Conservation (phyloP, 176 grass and related monocot genomes). For the Melocanna baccifera region DNA sequence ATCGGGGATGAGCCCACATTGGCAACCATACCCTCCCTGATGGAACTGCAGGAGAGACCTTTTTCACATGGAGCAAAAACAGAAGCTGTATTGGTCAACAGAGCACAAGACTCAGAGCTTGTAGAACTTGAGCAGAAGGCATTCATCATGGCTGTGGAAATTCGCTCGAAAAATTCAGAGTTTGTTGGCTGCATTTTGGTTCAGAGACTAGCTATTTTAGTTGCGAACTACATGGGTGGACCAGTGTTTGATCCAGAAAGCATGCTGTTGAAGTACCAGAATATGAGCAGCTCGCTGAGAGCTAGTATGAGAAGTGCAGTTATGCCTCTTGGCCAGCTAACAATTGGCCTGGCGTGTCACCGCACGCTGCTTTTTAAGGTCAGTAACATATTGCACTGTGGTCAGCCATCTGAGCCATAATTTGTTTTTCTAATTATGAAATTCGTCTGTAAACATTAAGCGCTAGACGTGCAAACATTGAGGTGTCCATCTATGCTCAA, state of each 20-base stretch:
- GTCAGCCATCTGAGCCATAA: not conserved
- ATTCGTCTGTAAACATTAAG: not conserved
- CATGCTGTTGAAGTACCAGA: conserved; percentile 50
- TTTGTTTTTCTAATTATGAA: not conserved
- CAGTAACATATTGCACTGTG: conserved; percentile 19
- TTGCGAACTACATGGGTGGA: conserved; percentile 86
- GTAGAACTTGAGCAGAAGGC: conserved; percentile 74
- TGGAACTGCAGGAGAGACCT: conserved; percentile 51
- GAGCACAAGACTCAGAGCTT: conserved; percentile 65
- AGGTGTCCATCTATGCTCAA: conserved; percentile 18
- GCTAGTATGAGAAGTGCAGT: conserved; percentile 55
- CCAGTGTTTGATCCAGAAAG: conserved; percentile 63
- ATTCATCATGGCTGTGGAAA: conserved; percentile 51
- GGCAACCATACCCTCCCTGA: conserved; percentile 71
- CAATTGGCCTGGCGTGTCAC: conserved; percentile 81
- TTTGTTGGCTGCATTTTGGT: conserved; percentile 62
- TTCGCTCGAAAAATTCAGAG: conserved; percentile 43
- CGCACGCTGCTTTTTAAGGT: conserved; percentile 97
- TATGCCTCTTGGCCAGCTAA: conserved; percentile 68
- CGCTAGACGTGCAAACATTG: not conserved
- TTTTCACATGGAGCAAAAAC: conserved; percentile 53
- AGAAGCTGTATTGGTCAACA: conserved; percentile 83
- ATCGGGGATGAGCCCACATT: conserved; percentile 38
- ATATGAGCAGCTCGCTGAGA: conserved; percentile 47
- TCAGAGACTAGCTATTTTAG: conserved; percentile 63